A percentile compares a stretch with the other conserved stretches of the same genome.
These are phyloP conservation scores for Diversispora epigaea DNA, from an alignment of 192 early-diverging fungal genomes.

Conservation along the genomic window DNA sequence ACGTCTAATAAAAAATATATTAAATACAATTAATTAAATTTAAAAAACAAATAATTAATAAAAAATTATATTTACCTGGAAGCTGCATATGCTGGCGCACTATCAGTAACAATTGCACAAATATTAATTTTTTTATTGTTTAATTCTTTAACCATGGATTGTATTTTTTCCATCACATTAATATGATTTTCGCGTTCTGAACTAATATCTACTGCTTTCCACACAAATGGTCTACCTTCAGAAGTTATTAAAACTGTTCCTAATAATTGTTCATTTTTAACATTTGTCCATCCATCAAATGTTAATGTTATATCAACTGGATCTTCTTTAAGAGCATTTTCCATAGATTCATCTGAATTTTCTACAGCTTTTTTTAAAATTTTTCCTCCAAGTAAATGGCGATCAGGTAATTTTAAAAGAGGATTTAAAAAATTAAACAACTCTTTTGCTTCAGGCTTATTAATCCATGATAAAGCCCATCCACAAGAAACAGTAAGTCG, in stretches of 20 bases:
- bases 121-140: neutral
- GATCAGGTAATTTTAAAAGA: neutral
- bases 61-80: too few species aligned
- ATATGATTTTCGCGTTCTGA: too few species aligned
- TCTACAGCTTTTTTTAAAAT: neutral
- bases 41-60: too few species aligned
- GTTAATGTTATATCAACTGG: neutral
- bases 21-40: neutral
- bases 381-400: neutral
- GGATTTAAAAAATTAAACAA: neutral
- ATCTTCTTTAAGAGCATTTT: neutral
- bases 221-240: too few species aligned
- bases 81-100: conserved; percentile 12
- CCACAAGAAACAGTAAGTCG: neutral
- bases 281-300: too few species aligned
- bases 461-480: conserved; percentile 7
- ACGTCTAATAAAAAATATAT: conserved; percentile 13
- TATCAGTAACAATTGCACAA: too few species aligned
- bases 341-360: neutral
- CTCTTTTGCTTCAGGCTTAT: neutral
- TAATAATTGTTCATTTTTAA: too few species aligned
- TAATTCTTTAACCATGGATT: neutral
- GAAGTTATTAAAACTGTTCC: too few species aligned
- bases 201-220: too few species aligned
- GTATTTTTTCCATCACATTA: too few species aligned